A percentile compares a stretch with the other conserved stretches of the same genome.
phyloP scores from a whole-genome alignment of 805 yeast species.

The Candida cerambycidarum region DNA sequence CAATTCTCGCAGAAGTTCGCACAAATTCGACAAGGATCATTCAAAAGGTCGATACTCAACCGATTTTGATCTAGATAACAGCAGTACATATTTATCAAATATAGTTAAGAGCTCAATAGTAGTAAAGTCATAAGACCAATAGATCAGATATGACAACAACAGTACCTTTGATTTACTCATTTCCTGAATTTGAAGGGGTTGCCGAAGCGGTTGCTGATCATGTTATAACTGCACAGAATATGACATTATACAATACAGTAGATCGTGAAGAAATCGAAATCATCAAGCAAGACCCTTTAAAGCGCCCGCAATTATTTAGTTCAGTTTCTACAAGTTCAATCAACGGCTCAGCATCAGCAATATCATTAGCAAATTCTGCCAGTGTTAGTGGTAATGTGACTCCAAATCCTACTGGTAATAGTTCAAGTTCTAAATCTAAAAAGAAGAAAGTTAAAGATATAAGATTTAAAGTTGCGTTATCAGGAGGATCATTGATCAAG shows the following conservation, averaged over 20 bases:
- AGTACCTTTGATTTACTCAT: conserved; percentile 90
- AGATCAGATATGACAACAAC: conserved; percentile 85
- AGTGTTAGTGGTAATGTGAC: neutral
- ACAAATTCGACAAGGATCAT: conserved; percentile 8
- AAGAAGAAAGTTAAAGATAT: conserved; percentile 56
- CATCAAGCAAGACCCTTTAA: conserved; percentile 26
- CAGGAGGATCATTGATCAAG: conserved; percentile 89
- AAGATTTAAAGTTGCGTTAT: conserved; percentile 84
- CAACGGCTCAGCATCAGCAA: conserved; percentile 2
- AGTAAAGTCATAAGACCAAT: too few species aligned
- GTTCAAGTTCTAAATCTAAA: conserved; percentile 13
- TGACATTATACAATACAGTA: conserved; percentile 51
- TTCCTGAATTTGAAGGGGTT: conserved; percentile 84
- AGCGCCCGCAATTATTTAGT: conserved; percentile 14
- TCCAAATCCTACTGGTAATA: neutral
- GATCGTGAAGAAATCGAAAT: conserved; percentile 33
- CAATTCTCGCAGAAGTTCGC: conserved; percentile 4
- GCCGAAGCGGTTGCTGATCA: conserved; percentile 98
- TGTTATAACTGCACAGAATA: conserved; percentile 83
- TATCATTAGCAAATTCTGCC: neutral
- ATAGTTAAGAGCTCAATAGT: too few species aligned
- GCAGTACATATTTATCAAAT: too few species aligned
- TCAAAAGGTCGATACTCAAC: conserved; percentile 6
- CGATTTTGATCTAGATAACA: neutral
- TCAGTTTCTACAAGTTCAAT: conserved; percentile 14